Evolutionary conservation across 75 land plant genomes (phyloP), one percentile per base, ranked within the genome.

Genomic region (Pinus taeda): DNA sequence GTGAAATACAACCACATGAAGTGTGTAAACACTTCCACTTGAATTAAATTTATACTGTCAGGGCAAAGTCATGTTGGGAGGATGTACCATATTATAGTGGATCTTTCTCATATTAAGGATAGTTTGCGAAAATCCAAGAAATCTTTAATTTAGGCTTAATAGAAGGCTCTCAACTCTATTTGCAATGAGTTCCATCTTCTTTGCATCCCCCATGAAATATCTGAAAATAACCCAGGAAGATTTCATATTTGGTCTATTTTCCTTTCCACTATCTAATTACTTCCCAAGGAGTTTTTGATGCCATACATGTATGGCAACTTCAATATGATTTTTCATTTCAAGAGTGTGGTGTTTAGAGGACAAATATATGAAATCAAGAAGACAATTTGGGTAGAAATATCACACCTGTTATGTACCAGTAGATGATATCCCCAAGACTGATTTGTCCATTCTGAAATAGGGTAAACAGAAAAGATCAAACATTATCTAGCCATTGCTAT

Each of bases 271-370:
- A 8, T 15, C 7, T 33, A 20, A 66, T 24, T 56, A 49, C 24
- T 37, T 57, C 24, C 59, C 57, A 65, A 33, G 45, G 24, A 71
- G 42, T 75, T 69, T 81, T 2, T 82, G 77, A 2, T 80, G 81
- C 88, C 90, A 89, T 17, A 78, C 57, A 81, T 90, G 81, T 2
- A 94, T 83, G 22, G 92, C 81, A 26, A 94, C 92, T 77, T 94
- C 97, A 14, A 91, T 80, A 11, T 90, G 92, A 59, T 94, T 90
- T 7, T 90, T 92, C 20, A 94, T 80, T 67, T 94, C 94, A 26
- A 94, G 71, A 76, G 90, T 90, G 59, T 86, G 79, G 74, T 94
- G 90, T 70, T 94, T 94, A 22, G 89, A 84, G 8, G 90, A 82
- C 37, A 94, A 61, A 58, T 91, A 89, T 57, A 92, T 80, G 78